Evolutionary conservation across 1,284 basidiomycete genomes (phyloP).

Genomic region (Acaromyces ingoldii): DNA sequence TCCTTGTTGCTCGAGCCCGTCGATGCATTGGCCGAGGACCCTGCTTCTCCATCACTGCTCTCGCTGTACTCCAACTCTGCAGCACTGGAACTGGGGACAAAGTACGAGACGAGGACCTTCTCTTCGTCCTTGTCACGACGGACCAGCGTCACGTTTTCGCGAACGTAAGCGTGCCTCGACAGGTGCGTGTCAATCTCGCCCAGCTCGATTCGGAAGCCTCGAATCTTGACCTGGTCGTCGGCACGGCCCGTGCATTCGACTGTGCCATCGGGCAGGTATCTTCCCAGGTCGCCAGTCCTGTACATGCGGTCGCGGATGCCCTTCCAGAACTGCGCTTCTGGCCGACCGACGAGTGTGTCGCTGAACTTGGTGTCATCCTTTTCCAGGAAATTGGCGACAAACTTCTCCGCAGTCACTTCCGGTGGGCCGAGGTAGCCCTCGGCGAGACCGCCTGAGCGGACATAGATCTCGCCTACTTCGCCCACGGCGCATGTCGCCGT

Average conservation of each 20-base stretch:
- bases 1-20: constrained; percentile 22
- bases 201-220: constrained; percentile 97
- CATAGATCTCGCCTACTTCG: constrained; percentile 98
- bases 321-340: constrained; percentile 64
- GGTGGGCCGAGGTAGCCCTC: constrained; percentile 84
- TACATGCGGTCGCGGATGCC: constrained; percentile 99
- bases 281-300: constrained; percentile 89
- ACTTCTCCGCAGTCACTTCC: constrained; percentile 68
- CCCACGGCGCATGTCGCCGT: constrained; percentile 86
- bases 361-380: constrained; percentile 29
- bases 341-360: constrained; percentile 41
- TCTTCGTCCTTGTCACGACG: constrained; percentile 98
- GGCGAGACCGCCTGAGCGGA: constrained; percentile 88
- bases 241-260: constrained; percentile 97
- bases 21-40: constrained; percentile 57
- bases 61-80: constrained; percentile 62
- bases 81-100: constrained; percentile 78
- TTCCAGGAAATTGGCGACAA: constrained; percentile 48
- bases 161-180: constrained; percentile 82
- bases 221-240: constrained; percentile 99
- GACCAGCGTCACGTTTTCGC: constrained; percentile 96
- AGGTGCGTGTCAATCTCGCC: constrained; percentile 98
- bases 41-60: constrained; percentile 49
- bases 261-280: constrained; percentile 85
- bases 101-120: constrained; percentile 96